These are phyloP conservation scores for Cytospora schulzeri DNA, from an alignment of 2,329 filamentous ascomycete species.

Conservation along the genomic window DNA sequence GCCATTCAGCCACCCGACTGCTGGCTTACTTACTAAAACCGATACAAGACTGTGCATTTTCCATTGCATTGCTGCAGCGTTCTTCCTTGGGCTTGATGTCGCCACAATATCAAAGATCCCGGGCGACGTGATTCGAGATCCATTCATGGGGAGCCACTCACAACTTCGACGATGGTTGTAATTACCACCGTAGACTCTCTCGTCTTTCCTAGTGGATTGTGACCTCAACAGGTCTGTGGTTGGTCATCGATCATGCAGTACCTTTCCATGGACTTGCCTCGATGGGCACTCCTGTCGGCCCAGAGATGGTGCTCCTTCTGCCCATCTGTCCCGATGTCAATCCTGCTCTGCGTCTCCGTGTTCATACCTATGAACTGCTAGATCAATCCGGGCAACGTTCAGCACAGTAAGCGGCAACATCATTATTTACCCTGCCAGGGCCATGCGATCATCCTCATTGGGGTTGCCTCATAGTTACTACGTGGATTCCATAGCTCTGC, in stretches of 20 bases:
- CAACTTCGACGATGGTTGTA: too few relatives aligned
- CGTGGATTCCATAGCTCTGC: slow-evolving; percentile 6
- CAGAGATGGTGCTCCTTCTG: too few relatives aligned
- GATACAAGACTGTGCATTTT: not conserved
- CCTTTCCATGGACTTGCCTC: not conserved
- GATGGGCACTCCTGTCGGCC: not conserved
- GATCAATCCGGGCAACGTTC: not conserved
- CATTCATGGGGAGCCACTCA: not conserved
- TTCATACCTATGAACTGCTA: not conserved
- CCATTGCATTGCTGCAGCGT: not conserved
- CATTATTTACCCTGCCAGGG: too few relatives aligned
- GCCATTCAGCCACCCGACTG: slow-evolving; percentile 34
- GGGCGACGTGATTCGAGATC: not conserved
- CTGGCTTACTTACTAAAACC: not conserved
- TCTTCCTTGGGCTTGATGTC: not conserved
- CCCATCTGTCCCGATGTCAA: too few relatives aligned
- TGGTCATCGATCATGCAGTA: too few relatives aligned
- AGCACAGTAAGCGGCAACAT: slow-evolving; percentile 14
- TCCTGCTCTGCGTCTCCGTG: not conserved
- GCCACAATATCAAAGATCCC: not conserved
- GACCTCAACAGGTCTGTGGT: too few relatives aligned
- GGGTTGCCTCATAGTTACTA: slow-evolving; percentile 19
- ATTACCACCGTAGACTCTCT: too few relatives aligned
- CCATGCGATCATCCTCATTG: slow-evolving; percentile 16
- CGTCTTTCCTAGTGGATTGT: too few relatives aligned